Percentiles rank a stretch among this genome's conserved stretches.
Conservation (phyloP, 2,329 filamentous ascomycete species). For the Rutstroemia sp. region DNA sequence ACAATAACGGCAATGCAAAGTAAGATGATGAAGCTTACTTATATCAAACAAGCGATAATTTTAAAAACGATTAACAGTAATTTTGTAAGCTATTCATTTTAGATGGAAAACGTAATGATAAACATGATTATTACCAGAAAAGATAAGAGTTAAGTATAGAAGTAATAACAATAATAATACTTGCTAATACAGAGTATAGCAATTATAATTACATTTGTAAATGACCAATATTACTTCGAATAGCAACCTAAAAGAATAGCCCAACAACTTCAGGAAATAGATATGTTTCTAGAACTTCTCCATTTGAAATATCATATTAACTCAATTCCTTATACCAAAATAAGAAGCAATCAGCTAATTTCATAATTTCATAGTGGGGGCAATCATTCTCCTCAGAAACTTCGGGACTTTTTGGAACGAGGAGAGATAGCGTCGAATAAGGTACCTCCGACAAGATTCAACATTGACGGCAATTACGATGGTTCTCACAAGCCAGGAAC, state of each 20-base stretch:
- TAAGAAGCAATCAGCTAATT: constrained; percentile 17
- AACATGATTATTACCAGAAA: neutral
- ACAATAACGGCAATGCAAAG: neutral
- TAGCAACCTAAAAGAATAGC: neutral
- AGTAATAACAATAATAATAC: neutral
- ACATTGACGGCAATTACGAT: constrained; percentile 61
- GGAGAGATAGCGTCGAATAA: constrained; percentile 61
- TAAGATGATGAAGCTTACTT: neutral
- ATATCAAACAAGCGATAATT: too few relatives aligned
- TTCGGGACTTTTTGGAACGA: constrained; percentile 46
- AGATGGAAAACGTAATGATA: neutral
- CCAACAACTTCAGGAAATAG: neutral
- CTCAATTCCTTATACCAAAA: neutral
- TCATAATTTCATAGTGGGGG: constrained; percentile 19
- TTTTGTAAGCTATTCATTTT: too few relatives aligned
- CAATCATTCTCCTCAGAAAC: constrained; percentile 24
- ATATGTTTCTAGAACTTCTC: neutral
- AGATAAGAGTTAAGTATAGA: neutral
- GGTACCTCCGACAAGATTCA: constrained; percentile 59
- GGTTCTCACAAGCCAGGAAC: constrained; percentile 55
- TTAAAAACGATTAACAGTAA: too few relatives aligned
- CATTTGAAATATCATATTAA: neutral
- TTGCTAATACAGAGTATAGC: neutral
- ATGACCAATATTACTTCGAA: neutral
- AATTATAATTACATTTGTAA: neutral